A percentile compares a stretch with the other conserved stretches of the same genome.
Evolutionary conservation across 179 eudicot genomes (phyloP).

Genomic region (Monotropa hypopitys): DNA sequence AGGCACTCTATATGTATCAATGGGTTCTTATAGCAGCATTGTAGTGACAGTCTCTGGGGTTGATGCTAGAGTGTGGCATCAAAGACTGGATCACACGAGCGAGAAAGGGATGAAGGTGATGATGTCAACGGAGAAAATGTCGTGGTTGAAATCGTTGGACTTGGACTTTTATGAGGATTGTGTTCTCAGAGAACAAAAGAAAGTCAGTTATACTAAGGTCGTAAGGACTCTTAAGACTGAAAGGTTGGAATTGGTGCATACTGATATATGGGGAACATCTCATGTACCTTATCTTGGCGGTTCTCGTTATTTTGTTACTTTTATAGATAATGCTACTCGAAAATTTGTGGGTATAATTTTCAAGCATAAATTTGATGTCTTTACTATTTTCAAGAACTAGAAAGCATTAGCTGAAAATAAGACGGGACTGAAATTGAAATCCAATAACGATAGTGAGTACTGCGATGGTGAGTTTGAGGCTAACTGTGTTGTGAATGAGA

Average conservation of each 20-base stretch:
- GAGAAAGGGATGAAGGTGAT: constrained; percentile 7
- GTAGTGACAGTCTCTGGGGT: not conserved
- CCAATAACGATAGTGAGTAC: too few relatives aligned
- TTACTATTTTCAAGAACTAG: not conserved
- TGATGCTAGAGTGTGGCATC: not conserved
- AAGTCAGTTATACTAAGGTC: not conserved
- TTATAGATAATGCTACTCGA: too few relatives aligned
- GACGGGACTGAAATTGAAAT: too few relatives aligned
- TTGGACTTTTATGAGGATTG: constrained; percentile 1
- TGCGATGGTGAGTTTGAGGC: too few relatives aligned
- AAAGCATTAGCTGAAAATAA: not conserved
- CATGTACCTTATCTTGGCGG: too few relatives aligned
- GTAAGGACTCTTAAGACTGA: too few relatives aligned
- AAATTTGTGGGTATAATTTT: constrained; percentile 9
- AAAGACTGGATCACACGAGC: constrained; percentile 7
- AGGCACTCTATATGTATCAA: not conserved
- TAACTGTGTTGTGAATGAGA: too few relatives aligned
- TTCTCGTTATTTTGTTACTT: too few relatives aligned
- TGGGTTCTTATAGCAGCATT: not conserved
- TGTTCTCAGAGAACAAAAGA: not conserved
- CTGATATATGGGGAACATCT: too few relatives aligned
- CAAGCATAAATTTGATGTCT: constrained; percentile 3
- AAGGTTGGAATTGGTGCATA: too few relatives aligned
- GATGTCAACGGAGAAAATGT: not conserved
- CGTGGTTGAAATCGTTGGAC: not conserved